Evolutionary conservation across 768 basidiomycete species (phyloP), one percentile per base, ranked within the genome.

Genomic region (button mushroom (Agaricus bisporus)): DNA sequence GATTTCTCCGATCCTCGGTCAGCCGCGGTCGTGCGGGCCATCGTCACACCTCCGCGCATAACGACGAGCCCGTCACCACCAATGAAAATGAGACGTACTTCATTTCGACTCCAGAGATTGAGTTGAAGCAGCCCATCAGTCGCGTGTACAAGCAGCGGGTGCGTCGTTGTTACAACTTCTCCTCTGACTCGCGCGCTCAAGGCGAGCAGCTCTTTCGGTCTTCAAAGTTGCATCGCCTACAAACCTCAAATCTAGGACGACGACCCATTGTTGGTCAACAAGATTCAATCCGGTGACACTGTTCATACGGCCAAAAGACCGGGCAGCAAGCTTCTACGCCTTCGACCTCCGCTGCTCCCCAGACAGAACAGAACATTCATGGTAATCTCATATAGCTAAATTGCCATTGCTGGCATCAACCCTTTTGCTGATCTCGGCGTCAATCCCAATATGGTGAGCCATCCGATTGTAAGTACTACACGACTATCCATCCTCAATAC

Each of bases 251-350:
- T 28, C 12, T 61, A 92, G 85, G 91, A 92, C 60, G 92, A 95
- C 47, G 93, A 98, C 61, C 63, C 66, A 11, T 73, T 97, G 9
- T 83, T 87, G 1, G 74, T 76, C 8, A 97, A 97, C 80, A 95
- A 97, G 76, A 93, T 97, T 55, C 88, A 91, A 63, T 81, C 86
- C 0, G 77, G 80, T 3, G 90, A 97, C 65, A 94, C 92, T 0
- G 83, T 95, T 38, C 93, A 93, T 66, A 92, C 92, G 89, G 94
- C 94, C 61, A 95, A 95, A 66, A 88, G 91, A 20, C 83, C 80
- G 8, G 85, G 7, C 65, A 81, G 0, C 65, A 69, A 6, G 74
- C 37, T 1, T 10, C 55, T 22, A 20, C 38, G 4, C 15, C 57
- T 4, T 45, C 57, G 10, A 26, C 55, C n/a, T 62, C 78, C 22